A percentile compares a stretch with the other conserved stretches of the same genome.
Evolutionary conservation across 2,329 filamentous ascomycete genomes (phyloP).

Genomic region (Bipolaris gigantea): DNA sequence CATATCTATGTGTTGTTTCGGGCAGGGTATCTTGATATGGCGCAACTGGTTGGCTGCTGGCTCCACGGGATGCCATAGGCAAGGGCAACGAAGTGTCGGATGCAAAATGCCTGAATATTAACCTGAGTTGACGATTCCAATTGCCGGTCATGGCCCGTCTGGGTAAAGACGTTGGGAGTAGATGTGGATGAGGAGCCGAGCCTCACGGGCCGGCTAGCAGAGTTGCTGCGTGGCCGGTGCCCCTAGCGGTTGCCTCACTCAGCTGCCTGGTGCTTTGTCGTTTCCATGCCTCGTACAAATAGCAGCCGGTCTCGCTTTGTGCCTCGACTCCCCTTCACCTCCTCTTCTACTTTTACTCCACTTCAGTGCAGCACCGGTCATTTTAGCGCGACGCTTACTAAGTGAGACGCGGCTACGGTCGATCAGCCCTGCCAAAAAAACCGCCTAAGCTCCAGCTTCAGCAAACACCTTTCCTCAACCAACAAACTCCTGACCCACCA

Average conservation of each 20-base stretch:
- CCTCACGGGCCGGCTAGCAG: slow-evolving; percentile 1
- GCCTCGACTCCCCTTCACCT: slow-evolving; percentile 6
- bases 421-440: slow-evolving; percentile 41
- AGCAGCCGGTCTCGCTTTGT: slow-evolving; percentile 1
- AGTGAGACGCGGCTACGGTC: slow-evolving; percentile 33
- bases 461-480: slow-evolving; percentile 29
- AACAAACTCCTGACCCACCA: slow-evolving; percentile 24
- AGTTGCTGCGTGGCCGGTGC: slow-evolving; percentile 6
- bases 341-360: slow-evolving; percentile 18
- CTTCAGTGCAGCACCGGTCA: slow-evolving; percentile 24
- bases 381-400: slow-evolving; percentile 36
- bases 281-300: slow-evolving; percentile 5
- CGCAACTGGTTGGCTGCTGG: slow-evolving; percentile 15
- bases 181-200: neutral
- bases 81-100: slow-evolving; percentile 12
- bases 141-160: neutral
- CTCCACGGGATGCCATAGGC: slow-evolving; percentile 5
- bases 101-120: slow-evolving; percentile 6
- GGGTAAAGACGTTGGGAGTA: neutral
- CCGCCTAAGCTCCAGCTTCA: slow-evolving; percentile 19
- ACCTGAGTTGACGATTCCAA: neutral
- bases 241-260: slow-evolving; percentile 23
- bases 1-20: slow-evolving; percentile 10
- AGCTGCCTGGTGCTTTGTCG: slow-evolving; percentile 11
- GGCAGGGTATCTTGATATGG: slow-evolving; percentile 23